Conservation (phyloP, 768 basidiomycete species). For the Kwoniella mangroviensis region DNA sequence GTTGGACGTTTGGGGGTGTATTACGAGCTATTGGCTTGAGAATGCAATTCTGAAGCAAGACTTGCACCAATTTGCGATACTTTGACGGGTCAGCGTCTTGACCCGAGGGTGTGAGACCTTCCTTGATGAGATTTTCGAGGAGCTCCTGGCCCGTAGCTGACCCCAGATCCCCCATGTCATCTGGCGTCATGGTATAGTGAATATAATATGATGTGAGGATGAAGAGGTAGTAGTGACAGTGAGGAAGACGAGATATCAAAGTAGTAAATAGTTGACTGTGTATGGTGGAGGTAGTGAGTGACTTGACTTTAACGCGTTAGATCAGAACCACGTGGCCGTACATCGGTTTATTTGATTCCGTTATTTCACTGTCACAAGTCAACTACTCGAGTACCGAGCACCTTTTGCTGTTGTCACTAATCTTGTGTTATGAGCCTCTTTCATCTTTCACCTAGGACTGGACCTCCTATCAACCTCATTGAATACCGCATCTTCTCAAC, state of each 20-base stretch:
- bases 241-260: neutral
- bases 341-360: neutral
- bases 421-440: no score
- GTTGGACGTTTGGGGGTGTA: constrained; percentile 10
- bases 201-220: neutral
- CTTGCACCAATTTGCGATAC: constrained; percentile 41
- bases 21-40: constrained; percentile 27
- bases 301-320: neutral
- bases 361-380: neutral
- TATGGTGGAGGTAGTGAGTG: neutral
- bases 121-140: constrained; percentile 42
- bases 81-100: constrained; percentile 28
- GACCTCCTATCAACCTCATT: no score
- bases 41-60: constrained; percentile 45
- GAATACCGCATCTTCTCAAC: neutral
- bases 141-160: constrained; percentile 27
- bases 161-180: constrained; percentile 15
- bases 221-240: neutral
- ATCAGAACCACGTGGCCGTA: neutral
- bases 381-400: no score
- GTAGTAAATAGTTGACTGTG: constrained; percentile 3
- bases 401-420: no score
- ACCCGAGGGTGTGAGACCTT: constrained; percentile 36
- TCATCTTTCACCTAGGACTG: neutral
- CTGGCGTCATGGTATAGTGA: constrained; percentile 6